Conservation (phyloP, 257 asterid species). For the Lantana camara region DNA sequence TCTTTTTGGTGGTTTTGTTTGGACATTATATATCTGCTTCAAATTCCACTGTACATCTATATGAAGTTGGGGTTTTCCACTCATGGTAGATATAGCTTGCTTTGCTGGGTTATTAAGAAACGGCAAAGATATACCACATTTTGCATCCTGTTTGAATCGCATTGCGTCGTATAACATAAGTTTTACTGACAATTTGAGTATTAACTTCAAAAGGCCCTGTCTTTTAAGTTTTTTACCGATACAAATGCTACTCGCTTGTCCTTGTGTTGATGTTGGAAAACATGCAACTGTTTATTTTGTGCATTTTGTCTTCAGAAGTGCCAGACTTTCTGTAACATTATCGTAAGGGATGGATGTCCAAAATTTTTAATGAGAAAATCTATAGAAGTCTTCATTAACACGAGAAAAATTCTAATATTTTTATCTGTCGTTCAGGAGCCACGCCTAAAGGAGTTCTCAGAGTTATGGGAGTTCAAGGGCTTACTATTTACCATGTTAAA, state of each 20-base stretch:
- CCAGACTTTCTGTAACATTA: conserved; percentile 7
- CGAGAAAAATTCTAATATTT: conserved; percentile 21
- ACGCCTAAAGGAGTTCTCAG: conserved; percentile 98
- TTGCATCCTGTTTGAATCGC: not conserved
- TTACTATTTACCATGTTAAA: conserved; percentile 96
- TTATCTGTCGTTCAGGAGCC: conserved; percentile 70
- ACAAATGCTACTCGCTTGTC: conserved; percentile 16
- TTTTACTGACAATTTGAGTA: not conserved
- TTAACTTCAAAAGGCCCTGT: not conserved
- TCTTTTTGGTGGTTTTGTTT: conserved; percentile 1
- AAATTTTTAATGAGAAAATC: conserved; percentile 11
- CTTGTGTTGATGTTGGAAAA: not conserved
- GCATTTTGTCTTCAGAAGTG: conserved; percentile 9
- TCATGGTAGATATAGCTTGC: conserved; percentile 13
- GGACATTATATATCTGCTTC: not conserved
- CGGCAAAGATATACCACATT: not conserved
- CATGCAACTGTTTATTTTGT: conserved; percentile 6
- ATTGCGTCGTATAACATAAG: not conserved
- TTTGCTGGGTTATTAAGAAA: not conserved
- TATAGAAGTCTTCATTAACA: conserved; percentile 12
- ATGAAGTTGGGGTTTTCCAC: not conserved
- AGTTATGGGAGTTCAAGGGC: conserved; percentile 98
- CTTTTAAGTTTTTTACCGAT: conserved; percentile 15
- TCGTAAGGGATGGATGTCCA: not conserved
- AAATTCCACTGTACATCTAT: not conserved